Base-by-base conservation (phyloP, 805 yeast genomes). In the Teunomyces barrocoloradensis region DNA sequence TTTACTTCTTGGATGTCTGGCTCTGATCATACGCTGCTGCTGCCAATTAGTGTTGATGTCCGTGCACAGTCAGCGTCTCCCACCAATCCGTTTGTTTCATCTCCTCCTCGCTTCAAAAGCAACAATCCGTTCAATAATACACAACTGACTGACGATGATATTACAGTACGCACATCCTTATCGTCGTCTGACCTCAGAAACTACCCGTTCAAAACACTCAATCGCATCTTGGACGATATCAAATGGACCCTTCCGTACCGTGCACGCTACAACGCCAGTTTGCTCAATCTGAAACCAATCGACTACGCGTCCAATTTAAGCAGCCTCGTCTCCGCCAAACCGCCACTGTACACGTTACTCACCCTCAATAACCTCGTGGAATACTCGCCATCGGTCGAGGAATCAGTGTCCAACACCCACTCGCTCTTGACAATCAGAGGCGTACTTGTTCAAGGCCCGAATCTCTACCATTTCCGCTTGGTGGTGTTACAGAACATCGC, bases 171-270 rank as follows among this genome's bases (percentile, higher is more conserved):
- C 18, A 27, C 45, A 12, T 13, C 38, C 10, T 21, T 42, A 11
- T 12, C 33, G 6, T 6, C 32, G n/a, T 5, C 28, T 6, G 44
- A 37, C 13, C 46, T 41, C 30, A 29, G 21, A 15, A 23, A 23
- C 20, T 40, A 33, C 65, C 76, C 66, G 3, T 80, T 80, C 65
- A 87, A 86, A 56, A 85, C 92, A 0, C 64, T 84, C 5, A 86
- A 86, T 56, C 69, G 92, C 46, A 69, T 87, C 17, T 55, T 85
- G 18, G 89, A 84, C 59, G 92, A 86, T 56, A 58, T 86, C 27
- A 67, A 52, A 43, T 52, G 51, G 45, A 52, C 63, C 9, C 53
- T 60, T 9, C 57, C 59, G 23, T 51, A 49, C 23, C 34, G 28
- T 17, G 30, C 34, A 45, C 49, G 25, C 37, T 47, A 13, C 30